Percentiles rank a stretch among this genome's conserved stretches.
These are phyloP conservation scores for Microsporum canis DNA, from an alignment of 2,329 filamentous ascomycete genomes.

Conservation along the genomic window DNA sequence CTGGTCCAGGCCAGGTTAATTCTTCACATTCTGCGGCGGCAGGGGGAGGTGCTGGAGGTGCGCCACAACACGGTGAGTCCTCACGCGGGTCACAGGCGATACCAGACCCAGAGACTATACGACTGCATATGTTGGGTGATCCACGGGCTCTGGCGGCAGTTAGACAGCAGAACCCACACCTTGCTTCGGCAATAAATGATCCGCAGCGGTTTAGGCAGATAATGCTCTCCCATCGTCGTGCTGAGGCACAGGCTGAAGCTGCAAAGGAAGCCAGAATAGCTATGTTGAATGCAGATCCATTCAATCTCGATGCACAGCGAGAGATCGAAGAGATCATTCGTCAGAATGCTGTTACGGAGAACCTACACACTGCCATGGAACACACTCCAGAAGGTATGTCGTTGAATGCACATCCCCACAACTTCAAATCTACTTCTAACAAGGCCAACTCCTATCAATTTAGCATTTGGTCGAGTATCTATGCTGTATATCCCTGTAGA, in stretches of 20 bases:
- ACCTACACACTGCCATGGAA: conserved; percentile 91
- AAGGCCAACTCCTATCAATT: not conserved
- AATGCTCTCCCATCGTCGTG: conserved; percentile 55
- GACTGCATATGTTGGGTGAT: conserved; percentile 71
- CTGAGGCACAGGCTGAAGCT: conserved; percentile 59
- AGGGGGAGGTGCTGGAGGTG: not conserved
- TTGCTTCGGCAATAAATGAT: conserved; percentile 66
- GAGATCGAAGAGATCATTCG: conserved; percentile 97
- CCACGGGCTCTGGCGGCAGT: conserved; percentile 61
- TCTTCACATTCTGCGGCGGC: not conserved
- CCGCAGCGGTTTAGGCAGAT: conserved; percentile 63
- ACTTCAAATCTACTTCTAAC: not conserved
- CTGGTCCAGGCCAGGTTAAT: not conserved
- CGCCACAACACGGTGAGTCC: conserved; percentile 12
- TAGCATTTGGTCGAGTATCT: conserved; percentile 86
- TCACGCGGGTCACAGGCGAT: conserved; percentile 18
- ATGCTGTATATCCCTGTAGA: conserved; percentile 95
- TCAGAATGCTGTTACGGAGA: conserved; percentile 87
- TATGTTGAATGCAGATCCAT: conserved; percentile 82
- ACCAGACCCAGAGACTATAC: conserved; percentile 64
- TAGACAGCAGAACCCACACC: conserved; percentile 59
- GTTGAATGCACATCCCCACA: not conserved
- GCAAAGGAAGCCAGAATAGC: conserved; percentile 75
- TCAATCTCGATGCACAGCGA: conserved; percentile 80
- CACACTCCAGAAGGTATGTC: conserved; percentile 84